phyloP scores from a whole-genome alignment of 805 yeast species.

The Blastobotrys mokoenaii region DNA sequence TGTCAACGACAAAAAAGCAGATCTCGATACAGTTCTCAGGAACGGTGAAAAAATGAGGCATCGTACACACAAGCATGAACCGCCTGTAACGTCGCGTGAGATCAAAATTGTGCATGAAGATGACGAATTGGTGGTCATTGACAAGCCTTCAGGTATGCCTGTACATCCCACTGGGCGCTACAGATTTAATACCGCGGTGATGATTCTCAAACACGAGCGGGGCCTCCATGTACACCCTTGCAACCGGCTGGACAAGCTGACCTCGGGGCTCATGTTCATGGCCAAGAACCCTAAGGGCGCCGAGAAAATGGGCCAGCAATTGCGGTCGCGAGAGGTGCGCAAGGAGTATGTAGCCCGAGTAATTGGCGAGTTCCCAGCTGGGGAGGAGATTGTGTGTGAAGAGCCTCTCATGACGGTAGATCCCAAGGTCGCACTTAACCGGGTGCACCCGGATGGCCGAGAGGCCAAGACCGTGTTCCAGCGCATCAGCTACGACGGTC shows the following conservation, averaged over 20 bases:
- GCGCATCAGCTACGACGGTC: constrained; percentile 59
- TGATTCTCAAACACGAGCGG: constrained; percentile 62
- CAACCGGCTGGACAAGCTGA: constrained; percentile 79
- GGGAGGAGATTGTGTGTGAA: constrained; percentile 46
- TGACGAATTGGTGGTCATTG: constrained; percentile 72
- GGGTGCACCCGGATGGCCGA: constrained; percentile 54
- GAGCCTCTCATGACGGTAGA: constrained; percentile 61
- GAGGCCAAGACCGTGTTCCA: constrained; percentile 66
- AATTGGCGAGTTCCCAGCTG: constrained; percentile 72
- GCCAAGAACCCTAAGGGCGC: constrained; percentile 79
- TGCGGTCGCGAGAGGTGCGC: constrained; percentile 58
- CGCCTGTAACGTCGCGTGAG: constrained; percentile 57
- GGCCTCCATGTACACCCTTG: constrained; percentile 71
- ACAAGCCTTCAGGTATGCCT: constrained; percentile 93
- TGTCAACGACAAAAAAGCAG: constrained; percentile 59
- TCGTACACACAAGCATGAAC: constrained; percentile 84
- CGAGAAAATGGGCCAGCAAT: constrained; percentile 60
- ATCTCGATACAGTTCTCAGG: constrained; percentile 52
- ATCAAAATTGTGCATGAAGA: constrained; percentile 70
- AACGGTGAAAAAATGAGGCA: constrained; percentile 86
- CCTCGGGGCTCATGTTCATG: constrained; percentile 89
- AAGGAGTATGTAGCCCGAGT: constrained; percentile 88
- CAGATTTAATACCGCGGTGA: constrained; percentile 73
- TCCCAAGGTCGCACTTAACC: constrained; percentile 64
- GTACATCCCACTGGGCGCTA: constrained; percentile 88